Base-by-base conservation (phyloP, 73 alveolate species). In the Paramecium biaurelia region DNA sequence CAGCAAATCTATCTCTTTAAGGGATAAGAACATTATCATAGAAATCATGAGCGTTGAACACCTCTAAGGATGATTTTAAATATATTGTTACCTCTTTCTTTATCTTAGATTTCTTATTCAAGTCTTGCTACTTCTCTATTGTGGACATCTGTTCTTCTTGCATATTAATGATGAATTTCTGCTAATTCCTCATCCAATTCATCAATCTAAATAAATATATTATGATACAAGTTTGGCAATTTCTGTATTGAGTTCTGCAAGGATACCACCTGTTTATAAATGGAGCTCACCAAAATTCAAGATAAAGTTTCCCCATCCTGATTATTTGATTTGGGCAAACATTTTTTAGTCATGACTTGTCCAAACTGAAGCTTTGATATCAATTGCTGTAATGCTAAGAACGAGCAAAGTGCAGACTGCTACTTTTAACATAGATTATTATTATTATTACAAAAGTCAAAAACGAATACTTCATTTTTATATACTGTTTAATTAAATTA, bases 211-310 rank as follows among this genome's bases (percentile, higher is more conserved):
- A 79, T 79, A 43, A 18, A 34, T 18, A 24, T 0, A 43, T 43
- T 18, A 79, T 43, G 6, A 21, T 79, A 79, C 90, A 26, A 79
- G 74, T 34, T 79, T 79, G 18, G 45, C 76, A 47, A 79, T 79
- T 34, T 41, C 90, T 23, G 70, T 30, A 20, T 43, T 47, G 1
- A 79, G 72, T 47, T 79, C 90, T 23, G 47, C 24, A 18, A 79
- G 56, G 72, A 79, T 79, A 79, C 90, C 90, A 30, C 90, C 90
- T 32, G 90, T 79, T n/a, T 21, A 14, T 18, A 79, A 26, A 34
- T 79, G 90, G 74, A 79, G 90, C 76, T 79, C 90, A 43, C 63
- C 90, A 45, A 43, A 79, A 63, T 79, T 79, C 90, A 79, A 79
- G 56, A 79, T 79, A 30, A 38, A 79, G 74, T 41, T 79, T 41